Evolutionary conservation across 106 monocot genomes (phyloP), one percentile per base, ranked within the genome.

Genomic region (Vanilla planifolia): DNA sequence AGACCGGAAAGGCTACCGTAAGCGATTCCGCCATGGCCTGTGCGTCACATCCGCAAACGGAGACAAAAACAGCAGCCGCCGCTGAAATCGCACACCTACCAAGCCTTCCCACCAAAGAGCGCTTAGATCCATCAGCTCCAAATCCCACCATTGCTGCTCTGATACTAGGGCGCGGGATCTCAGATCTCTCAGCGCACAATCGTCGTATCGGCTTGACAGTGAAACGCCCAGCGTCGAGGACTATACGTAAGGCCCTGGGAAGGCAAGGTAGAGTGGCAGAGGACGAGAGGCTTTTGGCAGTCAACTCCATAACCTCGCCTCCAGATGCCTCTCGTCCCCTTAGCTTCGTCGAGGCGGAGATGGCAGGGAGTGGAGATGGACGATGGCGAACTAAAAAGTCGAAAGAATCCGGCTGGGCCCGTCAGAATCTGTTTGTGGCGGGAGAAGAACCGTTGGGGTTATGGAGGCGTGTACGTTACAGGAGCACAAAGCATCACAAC

Each of bases 1-100:
- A 86, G 35, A 83, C 90, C 2, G 95, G 95, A 44, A 96, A 90
- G 23, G 95, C 86, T 14, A 96, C 86, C 25, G 95, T 96, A 66
- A 96, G 70, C 14, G 90, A 79, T 80, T 96, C 95, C 15, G 94
- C 85, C 4, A 73, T 13, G 3, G 78, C 90, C 16, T 77, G 68
- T 21, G 79, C 32, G 43, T 75, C 81, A 17, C 68, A 74, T 4
- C 67, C 80, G 47, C 62, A 63, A 13, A 53, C 21, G 1, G 58
- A 69, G n/a, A 69, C 11, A 43, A 68, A 36, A 1, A 73, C 73
- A 17, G 76, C 82, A 2, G 70, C 71, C 9, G 75, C 71, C 3
- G 73, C 76, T 0, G 81, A 75, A 0, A 66, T 5, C 16, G 66
- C 66, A 2, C 67, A 43, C 51, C 28, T 68, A 28, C 53, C 36